Evolutionary conservation across 2,329 filamentous ascomycete genomes (phyloP).

Genomic region (Aspergillus terreus): DNA sequence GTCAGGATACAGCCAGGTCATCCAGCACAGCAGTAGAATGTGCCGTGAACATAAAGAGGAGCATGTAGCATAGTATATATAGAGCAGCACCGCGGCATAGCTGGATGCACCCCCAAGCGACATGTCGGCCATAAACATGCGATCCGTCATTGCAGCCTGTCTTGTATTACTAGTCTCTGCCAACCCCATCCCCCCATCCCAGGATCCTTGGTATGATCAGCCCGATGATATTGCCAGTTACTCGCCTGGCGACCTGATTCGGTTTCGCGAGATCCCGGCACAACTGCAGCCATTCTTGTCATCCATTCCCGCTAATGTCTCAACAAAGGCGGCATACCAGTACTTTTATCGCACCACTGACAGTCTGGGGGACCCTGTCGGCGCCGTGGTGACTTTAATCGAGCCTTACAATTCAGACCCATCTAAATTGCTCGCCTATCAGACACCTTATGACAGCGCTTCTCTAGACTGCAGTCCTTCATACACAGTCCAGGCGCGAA

Average conservation of each 20-base stretch:
- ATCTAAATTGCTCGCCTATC: constrained; percentile 38
- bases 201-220: constrained; percentile 12
- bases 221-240: constrained; percentile 12
- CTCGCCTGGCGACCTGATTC: constrained; percentile 9
- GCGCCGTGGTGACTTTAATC: constrained; percentile 35
- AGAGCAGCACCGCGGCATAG: neutral
- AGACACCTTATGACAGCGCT: constrained; percentile 29
- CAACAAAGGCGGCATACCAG: constrained; percentile 12
- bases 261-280: constrained; percentile 7
- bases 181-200: constrained; percentile 6
- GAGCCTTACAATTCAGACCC: constrained; percentile 25
- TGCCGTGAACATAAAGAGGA: no score
- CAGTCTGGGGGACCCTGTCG: constrained; percentile 12
- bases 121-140: neutral
- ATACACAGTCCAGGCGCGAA: constrained; percentile 14
- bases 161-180: neutral
- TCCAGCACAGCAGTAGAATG: no score
- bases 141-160: neutral
- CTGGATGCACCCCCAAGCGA: neutral
- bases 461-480: constrained; percentile 18
- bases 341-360: constrained; percentile 19
- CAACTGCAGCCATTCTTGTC: constrained; percentile 7
- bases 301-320: constrained; percentile 9
- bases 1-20: neutral
- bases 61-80: no score